A percentile compares a stretch with the other conserved stretches of the same genome.
These are phyloP conservation scores for Teratosphaeria nubilosa DNA, from an alignment of 2,329 filamentous ascomycete species.

Conservation along the genomic window DNA sequence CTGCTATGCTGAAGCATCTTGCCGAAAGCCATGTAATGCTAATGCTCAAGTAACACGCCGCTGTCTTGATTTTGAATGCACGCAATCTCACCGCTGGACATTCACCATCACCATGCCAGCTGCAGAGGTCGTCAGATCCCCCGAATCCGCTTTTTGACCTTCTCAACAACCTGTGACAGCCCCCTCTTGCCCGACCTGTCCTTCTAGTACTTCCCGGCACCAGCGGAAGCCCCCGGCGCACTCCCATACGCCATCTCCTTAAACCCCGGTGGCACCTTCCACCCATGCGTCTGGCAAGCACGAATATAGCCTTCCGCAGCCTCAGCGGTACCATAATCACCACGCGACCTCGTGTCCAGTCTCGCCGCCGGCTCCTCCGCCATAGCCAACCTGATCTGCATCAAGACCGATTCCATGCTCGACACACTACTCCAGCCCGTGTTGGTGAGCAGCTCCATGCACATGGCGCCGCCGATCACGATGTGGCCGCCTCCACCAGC, in stretches of 20 bases:
- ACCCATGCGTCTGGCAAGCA: constrained; percentile 59
- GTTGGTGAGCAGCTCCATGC: constrained; percentile 67
- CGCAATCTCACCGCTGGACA: background rate
- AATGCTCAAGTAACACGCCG: background rate
- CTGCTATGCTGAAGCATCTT: background rate
- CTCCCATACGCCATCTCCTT: constrained; percentile 30
- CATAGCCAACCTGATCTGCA: constrained; percentile 73
- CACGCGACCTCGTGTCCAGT: constrained; percentile 34
- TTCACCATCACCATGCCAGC: background rate
- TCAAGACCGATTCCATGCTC: constrained; percentile 66
- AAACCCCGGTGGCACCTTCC: constrained; percentile 59
- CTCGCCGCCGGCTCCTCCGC: constrained; percentile 64
- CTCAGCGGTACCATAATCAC: constrained; percentile 54
- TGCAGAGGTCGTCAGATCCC: background rate
- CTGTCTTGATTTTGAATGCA: background rate
- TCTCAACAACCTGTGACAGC: background rate
- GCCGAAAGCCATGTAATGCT: background rate
- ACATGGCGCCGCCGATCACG: constrained; percentile 72
- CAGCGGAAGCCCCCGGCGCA: background rate
- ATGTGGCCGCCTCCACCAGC: constrained; percentile 76
- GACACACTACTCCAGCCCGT: constrained; percentile 68
- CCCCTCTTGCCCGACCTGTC: background rate
- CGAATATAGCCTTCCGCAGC: constrained; percentile 64
- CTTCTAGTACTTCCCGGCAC: background rate
- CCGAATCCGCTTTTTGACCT: background rate